Conservation (phyloP, 805 yeast genomes). For the Ogataea pignaliae region DNA sequence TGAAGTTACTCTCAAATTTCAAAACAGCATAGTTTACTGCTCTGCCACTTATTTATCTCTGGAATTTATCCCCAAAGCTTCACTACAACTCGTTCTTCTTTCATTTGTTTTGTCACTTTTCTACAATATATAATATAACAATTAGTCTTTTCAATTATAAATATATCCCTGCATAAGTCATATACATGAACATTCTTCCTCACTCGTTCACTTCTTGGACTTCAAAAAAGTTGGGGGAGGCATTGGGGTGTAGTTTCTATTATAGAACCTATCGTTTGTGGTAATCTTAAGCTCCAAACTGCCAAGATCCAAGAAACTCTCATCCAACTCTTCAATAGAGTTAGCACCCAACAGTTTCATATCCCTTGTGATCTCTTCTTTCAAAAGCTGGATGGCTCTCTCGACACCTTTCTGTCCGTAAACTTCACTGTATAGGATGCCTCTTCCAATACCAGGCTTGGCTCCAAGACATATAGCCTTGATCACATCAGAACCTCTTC, state of each 20-base stretch:
- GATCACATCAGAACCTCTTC: conserved; percentile 39
- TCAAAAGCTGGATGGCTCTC: conserved; percentile 54
- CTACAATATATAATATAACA: conserved; percentile 30
- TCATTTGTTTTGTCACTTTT: background rate
- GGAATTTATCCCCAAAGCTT: too few species aligned
- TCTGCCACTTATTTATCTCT: too few species aligned
- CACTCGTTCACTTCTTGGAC: conserved; percentile 31
- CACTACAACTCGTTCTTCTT: too few species aligned
- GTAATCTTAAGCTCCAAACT: conserved; percentile 58
- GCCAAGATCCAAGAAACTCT: conserved; percentile 51
- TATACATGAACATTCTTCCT: too few species aligned
- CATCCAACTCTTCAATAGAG: conserved; percentile 25
- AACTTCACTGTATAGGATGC: conserved; percentile 71
- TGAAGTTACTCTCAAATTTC: background rate
- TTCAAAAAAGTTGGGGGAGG: conserved; percentile 23
- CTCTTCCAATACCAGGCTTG: conserved; percentile 66
- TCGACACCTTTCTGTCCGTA: conserved; percentile 75
- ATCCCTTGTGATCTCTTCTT: conserved; percentile 52
- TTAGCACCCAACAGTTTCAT: conserved; percentile 63
- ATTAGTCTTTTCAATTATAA: too few species aligned
- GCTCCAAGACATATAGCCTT: conserved; percentile 43
- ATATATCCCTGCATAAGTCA: too few species aligned
- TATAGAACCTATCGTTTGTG: conserved; percentile 60
- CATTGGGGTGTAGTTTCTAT: conserved; percentile 34
- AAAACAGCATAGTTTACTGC: background rate